Conservation (phyloP, 1,284 basidiomycete species). For the Malassezia pachydermatis region DNA sequence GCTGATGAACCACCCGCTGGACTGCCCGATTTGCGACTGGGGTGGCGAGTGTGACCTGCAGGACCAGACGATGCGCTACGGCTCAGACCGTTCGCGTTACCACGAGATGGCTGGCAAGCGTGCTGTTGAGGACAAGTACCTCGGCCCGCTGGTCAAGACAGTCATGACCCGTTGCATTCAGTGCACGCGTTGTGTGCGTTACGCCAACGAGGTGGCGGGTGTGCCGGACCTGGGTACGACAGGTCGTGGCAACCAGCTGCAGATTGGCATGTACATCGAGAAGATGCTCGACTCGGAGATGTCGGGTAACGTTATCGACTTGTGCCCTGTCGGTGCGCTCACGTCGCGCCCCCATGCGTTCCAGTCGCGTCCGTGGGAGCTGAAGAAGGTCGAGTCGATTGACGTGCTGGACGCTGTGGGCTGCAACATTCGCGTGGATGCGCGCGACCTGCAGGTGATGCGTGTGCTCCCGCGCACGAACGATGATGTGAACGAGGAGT, state of each 20-base stretch:
- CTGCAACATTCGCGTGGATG: conserved; percentile 93
- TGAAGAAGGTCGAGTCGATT: conserved; percentile 94
- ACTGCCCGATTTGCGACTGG: conserved; percentile 91
- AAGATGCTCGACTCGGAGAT: conserved; percentile 96
- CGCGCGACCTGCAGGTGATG: conserved; percentile 92
- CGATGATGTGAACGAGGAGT: conserved; percentile 98
- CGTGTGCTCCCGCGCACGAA: conserved; percentile 90
- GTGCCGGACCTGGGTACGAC: conserved; percentile 95
- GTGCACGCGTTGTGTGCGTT: conserved; percentile 96
- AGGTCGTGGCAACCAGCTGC: conserved; percentile 93
- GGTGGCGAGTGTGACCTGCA: conserved; percentile 86
- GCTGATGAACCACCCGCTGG: conserved; percentile 90
- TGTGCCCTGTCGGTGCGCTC: conserved; percentile 88
- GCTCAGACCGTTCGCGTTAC: conserved; percentile 90
- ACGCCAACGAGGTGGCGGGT: conserved; percentile 96
- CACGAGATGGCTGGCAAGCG: conserved; percentile 97
- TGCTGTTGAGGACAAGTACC: conserved; percentile 94
- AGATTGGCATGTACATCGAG: conserved; percentile 97
- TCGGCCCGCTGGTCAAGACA: conserved; percentile 96
- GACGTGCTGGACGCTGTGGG: conserved; percentile 98
- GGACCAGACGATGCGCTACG: conserved; percentile 99
- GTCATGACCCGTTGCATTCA: conserved; percentile 99
- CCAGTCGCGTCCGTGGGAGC: conserved; percentile 93
- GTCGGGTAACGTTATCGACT: conserved; percentile 91
- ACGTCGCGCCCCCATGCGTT: conserved; percentile 97